A percentile compares a stretch with the other conserved stretches of the same genome.
Conservation (phyloP, 306 rosid species). For the Sindora glabra region DNA sequence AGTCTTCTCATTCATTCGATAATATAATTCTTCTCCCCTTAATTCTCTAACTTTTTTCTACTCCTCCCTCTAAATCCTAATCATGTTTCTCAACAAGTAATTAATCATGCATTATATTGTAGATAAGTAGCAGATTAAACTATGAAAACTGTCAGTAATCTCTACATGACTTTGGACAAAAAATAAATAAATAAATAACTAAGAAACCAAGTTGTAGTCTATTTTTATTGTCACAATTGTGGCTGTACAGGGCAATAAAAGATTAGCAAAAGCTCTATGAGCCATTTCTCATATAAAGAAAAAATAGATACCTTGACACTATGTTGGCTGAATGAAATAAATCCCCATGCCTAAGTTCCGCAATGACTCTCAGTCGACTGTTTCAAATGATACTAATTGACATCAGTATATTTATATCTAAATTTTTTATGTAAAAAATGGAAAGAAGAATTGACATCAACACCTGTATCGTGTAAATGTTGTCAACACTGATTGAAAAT, state of each 20-base stretch:
- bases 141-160: not conserved
- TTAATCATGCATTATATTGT: not conserved
- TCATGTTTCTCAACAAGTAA: too few relatives aligned
- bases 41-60: too few relatives aligned
- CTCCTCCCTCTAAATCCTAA: too few relatives aligned
- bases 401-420: too few relatives aligned
- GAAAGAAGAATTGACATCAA: constrained; percentile 1
- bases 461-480: constrained; percentile 91
- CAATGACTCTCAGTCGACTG: constrained; percentile 93
- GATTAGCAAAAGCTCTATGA: constrained; percentile 4
- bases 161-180: not conserved
- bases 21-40: too few relatives aligned
- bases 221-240: not conserved
- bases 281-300: too few relatives aligned
- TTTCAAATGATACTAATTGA: constrained; percentile 23
- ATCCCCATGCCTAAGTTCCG: constrained; percentile 85
- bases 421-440: too few relatives aligned
- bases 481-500: constrained; percentile 82
- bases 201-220: too few relatives aligned
- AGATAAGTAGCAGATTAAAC: not conserved
- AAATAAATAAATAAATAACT: too few relatives aligned
- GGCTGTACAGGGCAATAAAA: not conserved
- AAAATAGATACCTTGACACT: constrained; percentile 73
- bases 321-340: constrained; percentile 92
- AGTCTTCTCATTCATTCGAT: too few relatives aligned